These are phyloP conservation scores for Phytophthora litchii DNA, from an alignment of 352 stramenopile species.

Conservation along the genomic window DNA sequence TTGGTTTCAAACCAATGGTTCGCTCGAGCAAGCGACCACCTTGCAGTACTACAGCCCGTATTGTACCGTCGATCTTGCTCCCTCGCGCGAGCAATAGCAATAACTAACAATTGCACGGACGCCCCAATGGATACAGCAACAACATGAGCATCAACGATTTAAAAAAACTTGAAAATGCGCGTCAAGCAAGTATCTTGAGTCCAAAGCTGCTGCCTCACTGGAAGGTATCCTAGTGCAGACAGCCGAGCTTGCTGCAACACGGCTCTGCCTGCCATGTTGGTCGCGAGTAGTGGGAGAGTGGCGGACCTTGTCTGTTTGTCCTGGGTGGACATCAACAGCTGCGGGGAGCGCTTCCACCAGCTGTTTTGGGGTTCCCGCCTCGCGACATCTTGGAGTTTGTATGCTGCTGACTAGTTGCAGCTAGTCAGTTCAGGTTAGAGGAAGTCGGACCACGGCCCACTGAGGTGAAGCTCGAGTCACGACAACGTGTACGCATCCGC, in stretches of 20 bases:
- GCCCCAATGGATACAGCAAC: background rate
- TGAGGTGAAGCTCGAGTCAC: conserved; percentile 18
- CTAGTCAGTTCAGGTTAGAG: conserved; percentile 35
- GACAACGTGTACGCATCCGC: conserved; percentile 20
- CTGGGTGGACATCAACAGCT: conserved; percentile 35
- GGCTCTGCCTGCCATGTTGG: conserved; percentile 27
- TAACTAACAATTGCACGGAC: too few species aligned
- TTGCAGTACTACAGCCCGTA: conserved; percentile 8
- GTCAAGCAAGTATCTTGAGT: background rate
- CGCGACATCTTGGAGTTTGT: conserved; percentile 22
- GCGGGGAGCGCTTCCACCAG: conserved; percentile 32
- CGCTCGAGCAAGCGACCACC: conserved; percentile 9
- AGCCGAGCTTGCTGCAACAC: conserved; percentile 2
- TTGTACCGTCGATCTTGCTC: background rate
- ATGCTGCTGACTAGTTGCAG: conserved; percentile 34
- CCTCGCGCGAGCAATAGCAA: conserved; percentile 2
- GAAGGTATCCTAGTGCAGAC: conserved; percentile 7
- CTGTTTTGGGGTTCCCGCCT: conserved; percentile 6
- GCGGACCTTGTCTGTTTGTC: conserved; percentile 31
- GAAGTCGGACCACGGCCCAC: conserved; percentile 30
- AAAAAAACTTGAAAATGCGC: background rate
- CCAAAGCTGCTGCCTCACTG: conserved; percentile 2
- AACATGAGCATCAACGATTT: background rate
- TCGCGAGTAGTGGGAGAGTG: conserved; percentile 31
- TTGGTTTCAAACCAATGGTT: conserved; percentile 12